Evolutionary conservation across 371 early-diverging fungal species (phyloP), one percentile per base, ranked within the genome.

Genomic region (Apophysomyces trapeziformis): DNA sequence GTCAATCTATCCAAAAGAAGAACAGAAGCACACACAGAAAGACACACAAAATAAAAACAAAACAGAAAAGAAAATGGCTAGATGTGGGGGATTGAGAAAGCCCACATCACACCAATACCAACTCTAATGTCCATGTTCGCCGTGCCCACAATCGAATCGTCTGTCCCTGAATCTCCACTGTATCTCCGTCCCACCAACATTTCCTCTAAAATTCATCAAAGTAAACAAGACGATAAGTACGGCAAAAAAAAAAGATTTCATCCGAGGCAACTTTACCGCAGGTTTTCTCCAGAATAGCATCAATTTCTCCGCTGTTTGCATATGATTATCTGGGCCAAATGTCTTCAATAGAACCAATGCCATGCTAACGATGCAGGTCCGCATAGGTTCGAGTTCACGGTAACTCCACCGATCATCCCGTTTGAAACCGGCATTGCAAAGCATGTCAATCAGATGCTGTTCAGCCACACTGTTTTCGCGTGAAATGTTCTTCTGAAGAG

Each of bases 111-210:
- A 91, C 87, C 38, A 93, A 78, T 44, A 89, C 92, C 67, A 93
- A 74, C 72, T 93, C 94, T 63, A 93, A 75, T 12, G 93, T 92
- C 94, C 94, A 93, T 43, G 90, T 92, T 60, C 93, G 83, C 72
- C 94, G 79, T 70, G 91, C 90, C 94, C 94, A 93, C 63, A 93
- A 71, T 67, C 90, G 82, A 57, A 92, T 85, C 12, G 88, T 77
- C 60, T 87, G 77, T 66, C 82, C 80, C 43, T 84, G 81, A 5
- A 90, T 75, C 65, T 87, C 85, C 21, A 89, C 84, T 58, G 89
- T 86, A 58, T 77, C 86, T 13, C 92, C 92, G 73, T 93, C 93
- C 94, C 94, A 93, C 94, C 94, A 92, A 76, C 92, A 92, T 77
- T 92, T 92, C 69, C 92, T 80, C 88, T 87, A 74, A 58, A 44